These are phyloP conservation scores for Phlebiopsis gigantea DNA, from an alignment of 768 basidiomycete species.

Conservation along the genomic window DNA sequence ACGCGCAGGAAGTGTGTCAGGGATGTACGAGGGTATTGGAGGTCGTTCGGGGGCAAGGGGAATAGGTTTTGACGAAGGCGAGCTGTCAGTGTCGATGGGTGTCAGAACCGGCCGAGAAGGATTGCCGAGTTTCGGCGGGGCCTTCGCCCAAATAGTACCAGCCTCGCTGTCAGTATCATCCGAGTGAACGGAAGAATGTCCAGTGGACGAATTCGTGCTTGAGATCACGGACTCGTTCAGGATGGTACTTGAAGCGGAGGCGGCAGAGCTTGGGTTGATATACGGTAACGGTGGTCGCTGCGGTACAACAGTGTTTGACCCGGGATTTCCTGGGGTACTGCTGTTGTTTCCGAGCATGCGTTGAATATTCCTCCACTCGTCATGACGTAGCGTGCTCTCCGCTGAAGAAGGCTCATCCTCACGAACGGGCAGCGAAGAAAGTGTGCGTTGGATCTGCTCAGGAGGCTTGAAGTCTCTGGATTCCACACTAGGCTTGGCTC, in stretches of 20 bases:
- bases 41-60: slow-evolving; percentile 17
- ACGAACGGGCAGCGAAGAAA: slow-evolving; percentile 13
- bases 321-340: background rate
- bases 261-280: background rate
- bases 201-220: background rate
- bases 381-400: slow-evolving; percentile 14
- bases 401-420: slow-evolving; percentile 14
- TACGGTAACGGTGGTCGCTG: background rate
- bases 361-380: slow-evolving; percentile 5
- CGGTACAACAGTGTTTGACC: slow-evolving; percentile 5
- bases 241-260: background rate
- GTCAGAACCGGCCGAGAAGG: slow-evolving; percentile 18
- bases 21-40: slow-evolving; percentile 16
- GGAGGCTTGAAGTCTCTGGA: slow-evolving; percentile 1
- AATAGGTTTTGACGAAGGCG: slow-evolving; percentile 11
- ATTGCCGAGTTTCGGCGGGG: slow-evolving; percentile 22
- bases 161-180: slow-evolving; percentile 46
- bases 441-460: slow-evolving; percentile 7
- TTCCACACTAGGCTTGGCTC: slow-evolving; percentile 39
- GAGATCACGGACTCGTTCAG: background rate
- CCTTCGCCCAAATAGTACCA: slow-evolving; percentile 43
- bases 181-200: slow-evolving; percentile 2
- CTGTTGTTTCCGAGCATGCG: background rate
- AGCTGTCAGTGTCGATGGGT: slow-evolving; percentile 23
- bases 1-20: slow-evolving; percentile 18